A percentile compares a stretch with the other conserved stretches of the same genome.
Evolutionary conservation across 495 filamentous ascomycete species (phyloP).

Genomic region (Penicillium ochrochloron): DNA sequence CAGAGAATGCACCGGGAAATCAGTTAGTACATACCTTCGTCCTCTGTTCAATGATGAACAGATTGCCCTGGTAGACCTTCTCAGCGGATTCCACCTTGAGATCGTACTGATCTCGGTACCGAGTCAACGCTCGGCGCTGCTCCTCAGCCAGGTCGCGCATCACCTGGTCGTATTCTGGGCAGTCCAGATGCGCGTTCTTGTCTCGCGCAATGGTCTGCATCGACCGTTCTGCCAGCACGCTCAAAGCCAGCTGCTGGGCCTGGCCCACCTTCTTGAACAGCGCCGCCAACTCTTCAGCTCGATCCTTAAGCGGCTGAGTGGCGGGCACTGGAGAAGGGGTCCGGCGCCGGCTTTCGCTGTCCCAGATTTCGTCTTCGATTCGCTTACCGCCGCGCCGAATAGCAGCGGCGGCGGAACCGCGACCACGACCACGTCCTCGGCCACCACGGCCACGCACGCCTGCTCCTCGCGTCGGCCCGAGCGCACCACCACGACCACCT

Average conservation of each 20-base stretch:
- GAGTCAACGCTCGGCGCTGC: conserved; percentile 25
- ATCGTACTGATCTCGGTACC: conserved; percentile 35
- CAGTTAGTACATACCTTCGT: conserved; percentile 30
- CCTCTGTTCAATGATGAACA: conserved; percentile 33
- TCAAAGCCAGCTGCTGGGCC: conserved; percentile 45
- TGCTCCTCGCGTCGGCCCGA: conserved; percentile 25
- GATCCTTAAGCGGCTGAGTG: conserved; percentile 43
- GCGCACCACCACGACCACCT: conserved; percentile 36
- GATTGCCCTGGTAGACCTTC: conserved; percentile 33
- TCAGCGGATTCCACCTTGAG: conserved; percentile 35
- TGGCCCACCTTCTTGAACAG: conserved; percentile 50
- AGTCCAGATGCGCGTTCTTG: conserved; percentile 47
- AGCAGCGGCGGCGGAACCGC: conserved; percentile 20
- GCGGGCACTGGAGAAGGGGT: conserved; percentile 42
- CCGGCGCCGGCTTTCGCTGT: conserved; percentile 35
- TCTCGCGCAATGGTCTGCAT: conserved; percentile 45
- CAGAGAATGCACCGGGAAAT: background rate
- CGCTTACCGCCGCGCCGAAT: conserved; percentile 29
- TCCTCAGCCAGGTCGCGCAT: conserved; percentile 28
- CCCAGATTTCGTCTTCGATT: conserved; percentile 41
- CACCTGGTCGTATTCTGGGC: conserved; percentile 47
- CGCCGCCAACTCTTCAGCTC: conserved; percentile 47
- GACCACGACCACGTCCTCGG: conserved; percentile 36
- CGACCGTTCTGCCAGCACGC: conserved; percentile 43
- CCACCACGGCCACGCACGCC: conserved; percentile 30